Evolutionary conservation across 495 filamentous ascomycete species (phyloP), one percentile per base, ranked within the genome.

Genomic region (Podospora anserina): DNA sequence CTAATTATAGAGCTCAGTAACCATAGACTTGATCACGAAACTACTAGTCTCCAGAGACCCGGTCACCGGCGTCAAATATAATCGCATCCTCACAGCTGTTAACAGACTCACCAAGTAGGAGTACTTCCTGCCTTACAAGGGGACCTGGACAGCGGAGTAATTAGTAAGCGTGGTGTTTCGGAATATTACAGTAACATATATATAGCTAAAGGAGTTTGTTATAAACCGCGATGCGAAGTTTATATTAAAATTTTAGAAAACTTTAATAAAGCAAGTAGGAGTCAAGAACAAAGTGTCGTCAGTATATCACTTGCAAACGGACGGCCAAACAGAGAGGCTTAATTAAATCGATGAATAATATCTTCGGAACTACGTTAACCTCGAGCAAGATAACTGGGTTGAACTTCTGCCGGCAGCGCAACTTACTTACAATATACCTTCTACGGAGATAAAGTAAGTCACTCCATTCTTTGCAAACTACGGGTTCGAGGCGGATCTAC

Each of bases 301-400:
- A 72, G 58, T 75, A 74, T 68, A 73, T 76, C 59, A 70, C 78
- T 28, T 61, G n/a, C 39, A 74, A 53, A 62, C 28, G 15, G 59
- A 66, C 28, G 53, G 26, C 58, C 58, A 66, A 39, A 67, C 23
- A n/a, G 11, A 66, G 53, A n/a, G 44, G 72, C 5, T 61, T 66
- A 54, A 75, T 78, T 32, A 66, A 65, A 64, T 63, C 19, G 34
- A 66, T 49, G 59, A 68, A 49, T 57, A 57, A 30, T 68, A 71
- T 19, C 23, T 66, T 32, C 13, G 19, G 39, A 26, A 5, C 5
- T 65, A 26, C 66, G 53, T 68, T 63, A 68, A 66, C 34, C 64
- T 55, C 18, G 15, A 62, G 53, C 58, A 68, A 68, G 34, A 68
- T 32, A 68, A 71, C 23, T 71, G 60, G 39, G 28, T 66, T 57